phyloP scores from a whole-genome alignment of 2,329 filamentous ascomycete species.

The Neophaeococcomyces aloes region DNA sequence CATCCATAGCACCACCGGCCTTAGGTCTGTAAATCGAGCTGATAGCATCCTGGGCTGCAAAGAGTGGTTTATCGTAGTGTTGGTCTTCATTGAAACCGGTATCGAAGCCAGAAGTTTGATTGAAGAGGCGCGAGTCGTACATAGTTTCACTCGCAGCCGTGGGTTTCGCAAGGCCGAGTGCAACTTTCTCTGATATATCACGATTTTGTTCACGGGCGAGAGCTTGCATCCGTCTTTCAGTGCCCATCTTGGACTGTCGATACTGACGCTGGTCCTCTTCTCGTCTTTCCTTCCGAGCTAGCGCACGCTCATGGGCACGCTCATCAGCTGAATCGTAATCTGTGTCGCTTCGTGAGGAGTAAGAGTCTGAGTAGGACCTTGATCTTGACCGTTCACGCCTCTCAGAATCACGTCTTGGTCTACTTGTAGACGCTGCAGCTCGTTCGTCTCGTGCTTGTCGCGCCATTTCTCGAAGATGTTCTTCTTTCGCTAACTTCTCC shows the following conservation, averaged over 20 bases:
- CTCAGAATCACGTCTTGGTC: constrained; percentile 33
- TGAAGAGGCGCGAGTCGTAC: constrained; percentile 95
- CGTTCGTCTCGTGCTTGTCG: constrained; percentile 86
- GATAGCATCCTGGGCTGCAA: constrained; percentile 89
- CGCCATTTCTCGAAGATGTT: constrained; percentile 74
- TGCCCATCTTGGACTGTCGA: constrained; percentile 88
- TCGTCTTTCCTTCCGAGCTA: constrained; percentile 63
- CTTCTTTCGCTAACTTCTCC: constrained; percentile 89
- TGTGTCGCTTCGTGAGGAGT: constrained; percentile 24
- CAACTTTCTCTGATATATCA: constrained; percentile 95
- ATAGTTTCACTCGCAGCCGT: constrained; percentile 85
- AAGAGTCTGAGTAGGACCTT: constrained; percentile 26
- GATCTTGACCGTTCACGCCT: constrained; percentile 34
- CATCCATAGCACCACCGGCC: constrained; percentile 60
- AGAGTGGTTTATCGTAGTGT: constrained; percentile 91
- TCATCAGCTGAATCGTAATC: constrained; percentile 40
- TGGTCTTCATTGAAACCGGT: constrained; percentile 96
- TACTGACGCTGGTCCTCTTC: constrained; percentile 81
- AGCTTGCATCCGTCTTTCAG: constrained; percentile 80
- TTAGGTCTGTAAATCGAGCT: constrained; percentile 84
- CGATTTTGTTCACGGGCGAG: constrained; percentile 92
- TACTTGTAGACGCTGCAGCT: constrained; percentile 33
- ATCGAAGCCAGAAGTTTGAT: constrained; percentile 83
- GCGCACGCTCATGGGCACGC: constrained; percentile 64
- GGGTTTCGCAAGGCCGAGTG: constrained; percentile 85